Evolutionary conservation across 169 alveolate species (phyloP).

Genomic region (Plasmodium malariae): DNA sequence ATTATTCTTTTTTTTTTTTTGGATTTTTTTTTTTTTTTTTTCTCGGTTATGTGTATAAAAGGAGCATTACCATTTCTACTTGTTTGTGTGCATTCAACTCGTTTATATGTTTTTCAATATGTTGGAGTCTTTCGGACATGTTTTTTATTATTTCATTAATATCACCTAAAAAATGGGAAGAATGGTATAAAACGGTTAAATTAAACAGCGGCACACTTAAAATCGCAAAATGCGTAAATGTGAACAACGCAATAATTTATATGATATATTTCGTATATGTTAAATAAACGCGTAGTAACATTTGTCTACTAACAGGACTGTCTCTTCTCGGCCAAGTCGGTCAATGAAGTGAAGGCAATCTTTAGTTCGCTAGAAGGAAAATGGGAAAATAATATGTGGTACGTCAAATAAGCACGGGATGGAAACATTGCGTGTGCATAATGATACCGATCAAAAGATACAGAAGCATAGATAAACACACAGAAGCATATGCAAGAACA

Average conservation of each 20-base stretch:
- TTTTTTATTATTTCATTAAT: slow-evolving; percentile 65
- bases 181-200: not conserved
- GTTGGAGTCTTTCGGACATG: slow-evolving; percentile 41
- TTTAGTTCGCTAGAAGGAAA: slow-evolving; percentile 38
- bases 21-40: not conserved
- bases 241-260: no score
- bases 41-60: not conserved
- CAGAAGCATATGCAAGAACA: not conserved
- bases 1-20: not conserved
- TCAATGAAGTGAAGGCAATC: slow-evolving; percentile 57
- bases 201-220: not conserved
- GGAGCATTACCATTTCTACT: slow-evolving; percentile 42
- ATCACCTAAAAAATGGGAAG: slow-evolving; percentile 9
- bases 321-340: slow-evolving; percentile 66
- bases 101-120: slow-evolving; percentile 64
- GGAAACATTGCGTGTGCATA: no score
- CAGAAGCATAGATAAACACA: not conserved
- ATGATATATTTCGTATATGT: no score
- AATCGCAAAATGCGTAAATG: not conserved
- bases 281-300: no score
- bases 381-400: no score
- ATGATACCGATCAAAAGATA: no score
- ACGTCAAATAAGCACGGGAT: no score
- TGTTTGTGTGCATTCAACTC: slow-evolving; percentile 73
- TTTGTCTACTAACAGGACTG: slow-evolving; percentile 27